Conservation (phyloP, 2,329 filamentous ascomycete genomes). For the Paraphaeosphaeria sporulosa region DNA sequence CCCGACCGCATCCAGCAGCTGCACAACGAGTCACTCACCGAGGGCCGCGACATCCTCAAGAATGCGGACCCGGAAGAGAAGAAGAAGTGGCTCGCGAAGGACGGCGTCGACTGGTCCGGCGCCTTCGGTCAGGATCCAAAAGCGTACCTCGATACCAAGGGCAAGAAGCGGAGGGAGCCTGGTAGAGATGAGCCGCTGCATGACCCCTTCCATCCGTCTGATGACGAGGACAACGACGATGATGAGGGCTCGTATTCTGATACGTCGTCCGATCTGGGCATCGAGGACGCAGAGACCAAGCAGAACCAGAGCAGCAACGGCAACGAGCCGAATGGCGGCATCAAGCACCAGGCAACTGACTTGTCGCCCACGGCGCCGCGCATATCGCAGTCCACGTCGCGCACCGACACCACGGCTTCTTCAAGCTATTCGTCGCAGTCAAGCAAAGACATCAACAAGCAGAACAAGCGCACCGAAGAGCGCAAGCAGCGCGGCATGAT, state of each 20-base stretch:
- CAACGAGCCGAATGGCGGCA: not conserved
- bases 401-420: conserved; percentile 28
- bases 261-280: conserved; percentile 62
- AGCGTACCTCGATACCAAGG: conserved; percentile 62
- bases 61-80: conserved; percentile 75
- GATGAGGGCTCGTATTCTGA: conserved; percentile 52
- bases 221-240: conserved; percentile 51
- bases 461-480: conserved; percentile 75
- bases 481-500: conserved; percentile 88
- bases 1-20: conserved; percentile 75
- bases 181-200: conserved; percentile 61
- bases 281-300: conserved; percentile 61
- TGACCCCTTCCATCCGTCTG: conserved; percentile 58
- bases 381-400: conserved; percentile 34
- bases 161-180: conserved; percentile 64
- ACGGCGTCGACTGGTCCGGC: conserved; percentile 85
- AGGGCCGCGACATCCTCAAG: conserved; percentile 82
- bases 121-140: conserved; percentile 83
- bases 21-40: conserved; percentile 80
- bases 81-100: conserved; percentile 77
- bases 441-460: conserved; percentile 68
- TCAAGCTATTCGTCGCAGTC: conserved; percentile 29
- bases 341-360: conserved; percentile 39
- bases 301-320: conserved; percentile 2
- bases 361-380: conserved; percentile 35